Conservation (phyloP, 345 rosid genomes). For the Capsella bursapastoris region DNA sequence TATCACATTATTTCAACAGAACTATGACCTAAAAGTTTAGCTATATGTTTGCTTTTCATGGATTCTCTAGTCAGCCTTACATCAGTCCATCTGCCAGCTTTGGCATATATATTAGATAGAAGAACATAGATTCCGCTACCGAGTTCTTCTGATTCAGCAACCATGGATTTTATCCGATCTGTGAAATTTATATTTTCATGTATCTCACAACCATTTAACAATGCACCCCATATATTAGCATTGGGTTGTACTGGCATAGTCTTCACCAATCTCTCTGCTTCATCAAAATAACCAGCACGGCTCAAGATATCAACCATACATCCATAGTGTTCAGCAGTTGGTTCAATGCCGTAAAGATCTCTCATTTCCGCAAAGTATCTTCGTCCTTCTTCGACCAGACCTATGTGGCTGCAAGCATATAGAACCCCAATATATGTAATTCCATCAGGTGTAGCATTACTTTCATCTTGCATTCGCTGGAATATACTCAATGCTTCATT, state of each 20-base stretch:
- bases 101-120: slow-evolving; percentile 57
- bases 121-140: slow-evolving; percentile 54
- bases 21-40: slow-evolving; percentile 53
- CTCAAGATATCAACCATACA: slow-evolving; percentile 64
- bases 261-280: slow-evolving; percentile 52
- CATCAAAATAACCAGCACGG: slow-evolving; percentile 54
- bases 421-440: slow-evolving; percentile 51
- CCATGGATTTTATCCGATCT: slow-evolving; percentile 45
- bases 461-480: slow-evolving; percentile 50
- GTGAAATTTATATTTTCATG: slow-evolving; percentile 55
- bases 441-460: slow-evolving; percentile 51
- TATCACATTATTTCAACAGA: slow-evolving; percentile 44
- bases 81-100: slow-evolving; percentile 57
- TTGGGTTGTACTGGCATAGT: slow-evolving; percentile 51
- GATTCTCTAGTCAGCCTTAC: slow-evolving; percentile 52
- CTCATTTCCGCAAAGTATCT: slow-evolving; percentile 51
- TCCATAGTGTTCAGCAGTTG: slow-evolving; percentile 53
- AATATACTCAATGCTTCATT: slow-evolving; percentile 53
- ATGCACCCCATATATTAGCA: slow-evolving; percentile 58
- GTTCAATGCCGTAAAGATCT: slow-evolving; percentile 45
- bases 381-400: slow-evolving; percentile 55
- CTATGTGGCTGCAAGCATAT: slow-evolving; percentile 61
- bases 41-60: slow-evolving; percentile 47
- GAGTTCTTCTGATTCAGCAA: slow-evolving; percentile 48
- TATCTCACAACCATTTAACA: slow-evolving; percentile 60